These are phyloP conservation scores for Scheffersomyces amazonensis DNA, from an alignment of 805 yeast genomes.

Conservation along the genomic window DNA sequence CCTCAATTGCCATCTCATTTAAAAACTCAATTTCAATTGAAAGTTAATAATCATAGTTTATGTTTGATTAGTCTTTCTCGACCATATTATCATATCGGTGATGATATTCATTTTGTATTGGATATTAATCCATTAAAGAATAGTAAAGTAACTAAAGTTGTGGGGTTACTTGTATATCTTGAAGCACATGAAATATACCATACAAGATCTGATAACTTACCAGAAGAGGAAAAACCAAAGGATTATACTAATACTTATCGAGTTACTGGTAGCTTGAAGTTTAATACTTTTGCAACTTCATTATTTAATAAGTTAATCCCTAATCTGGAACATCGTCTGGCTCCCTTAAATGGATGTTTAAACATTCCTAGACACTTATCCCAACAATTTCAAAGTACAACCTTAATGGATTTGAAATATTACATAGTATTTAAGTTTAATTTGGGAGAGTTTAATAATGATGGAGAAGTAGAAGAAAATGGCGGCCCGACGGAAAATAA, in stretches of 20 bases:
- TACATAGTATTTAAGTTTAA: slow-evolving; percentile 35
- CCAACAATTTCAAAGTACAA: slow-evolving; percentile 35
- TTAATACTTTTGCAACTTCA: slow-evolving; percentile 31
- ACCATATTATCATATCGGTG: slow-evolving; percentile 37
- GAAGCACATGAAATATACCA: slow-evolving; percentile 41
- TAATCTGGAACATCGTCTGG: slow-evolving; percentile 2
- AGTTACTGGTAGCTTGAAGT: slow-evolving; percentile 31
- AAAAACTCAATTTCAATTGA: slow-evolving; percentile 35
- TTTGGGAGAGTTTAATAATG: slow-evolving; percentile 21
- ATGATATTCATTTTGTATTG: slow-evolving; percentile 32
- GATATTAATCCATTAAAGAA: slow-evolving; percentile 20
- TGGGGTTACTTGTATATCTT: slow-evolving; percentile 31
- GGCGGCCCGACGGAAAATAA: not conserved
- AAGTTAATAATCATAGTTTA: slow-evolving; percentile 29
- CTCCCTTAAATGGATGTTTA: slow-evolving; percentile 22
- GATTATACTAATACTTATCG: slow-evolving; percentile 24
- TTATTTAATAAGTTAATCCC: slow-evolving; percentile 10
- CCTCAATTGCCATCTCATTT: slow-evolving; percentile 26
- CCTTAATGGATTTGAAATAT: slow-evolving; percentile 35
- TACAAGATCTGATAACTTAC: not conserved
- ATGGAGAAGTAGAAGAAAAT: slow-evolving; percentile 2
- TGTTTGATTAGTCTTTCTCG: slow-evolving; percentile 31
- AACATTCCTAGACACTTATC: slow-evolving; percentile 29
- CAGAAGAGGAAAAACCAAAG: slow-evolving; percentile 6
- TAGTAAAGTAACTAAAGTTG: slow-evolving; percentile 16